These are phyloP conservation scores for Diaporthe humulicola DNA, from an alignment of 2,329 filamentous ascomycete genomes.

Conservation along the genomic window DNA sequence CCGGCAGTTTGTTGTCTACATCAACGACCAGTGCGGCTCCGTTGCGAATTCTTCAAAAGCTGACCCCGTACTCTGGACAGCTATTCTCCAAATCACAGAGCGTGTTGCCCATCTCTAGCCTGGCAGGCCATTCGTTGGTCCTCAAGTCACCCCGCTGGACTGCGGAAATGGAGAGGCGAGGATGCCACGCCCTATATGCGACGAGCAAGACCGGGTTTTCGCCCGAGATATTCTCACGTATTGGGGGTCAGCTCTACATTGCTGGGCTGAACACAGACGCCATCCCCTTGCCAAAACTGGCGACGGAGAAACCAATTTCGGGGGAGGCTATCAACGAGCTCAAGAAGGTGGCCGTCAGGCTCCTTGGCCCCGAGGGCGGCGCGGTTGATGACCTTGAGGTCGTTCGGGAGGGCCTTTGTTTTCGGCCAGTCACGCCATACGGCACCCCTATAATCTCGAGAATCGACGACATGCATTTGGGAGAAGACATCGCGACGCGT, in stretches of 20 bases:
- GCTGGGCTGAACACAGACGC: conserved; percentile 76
- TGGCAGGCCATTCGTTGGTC: conserved; percentile 81
- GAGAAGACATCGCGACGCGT: conserved; percentile 58
- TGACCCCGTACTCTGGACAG: neutral
- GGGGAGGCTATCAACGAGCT: conserved; percentile 62
- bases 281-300: conserved; percentile 70
- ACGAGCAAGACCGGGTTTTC: conserved; percentile 70
- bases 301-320: conserved; percentile 64
- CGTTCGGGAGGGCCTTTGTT: conserved; percentile 77
- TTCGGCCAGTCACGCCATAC: conserved; percentile 75
- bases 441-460: conserved; percentile 74
- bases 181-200: conserved; percentile 79
- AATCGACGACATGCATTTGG: conserved; percentile 69
- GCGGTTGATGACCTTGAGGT: conserved; percentile 69
- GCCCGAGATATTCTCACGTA: conserved; percentile 78
- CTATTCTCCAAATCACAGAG: conserved; percentile 72
- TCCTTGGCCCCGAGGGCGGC: conserved; percentile 57
- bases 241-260: conserved; percentile 78
- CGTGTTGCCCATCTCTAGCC: conserved; percentile 68
- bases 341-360: conserved; percentile 59
- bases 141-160: conserved; percentile 71
- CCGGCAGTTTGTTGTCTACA: neutral
- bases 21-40: neutral
- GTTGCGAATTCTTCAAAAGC: neutral
- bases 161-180: conserved; percentile 55